Percentiles rank a stretch among this genome's conserved stretches.
These are phyloP conservation scores for Capsicum pubescens DNA, from an alignment of 257 asterid species.

Conservation along the genomic window DNA sequence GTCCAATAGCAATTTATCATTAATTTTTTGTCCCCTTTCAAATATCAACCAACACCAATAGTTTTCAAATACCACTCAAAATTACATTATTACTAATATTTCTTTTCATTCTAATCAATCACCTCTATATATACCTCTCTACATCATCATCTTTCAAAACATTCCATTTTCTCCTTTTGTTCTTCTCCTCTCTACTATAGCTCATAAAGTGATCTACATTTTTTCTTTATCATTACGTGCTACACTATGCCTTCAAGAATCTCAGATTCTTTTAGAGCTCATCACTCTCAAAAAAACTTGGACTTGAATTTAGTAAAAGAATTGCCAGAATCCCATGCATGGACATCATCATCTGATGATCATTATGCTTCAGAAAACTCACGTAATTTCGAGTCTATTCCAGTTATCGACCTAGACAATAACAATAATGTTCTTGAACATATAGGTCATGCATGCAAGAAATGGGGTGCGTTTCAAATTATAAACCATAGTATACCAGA, in stretches of 20 bases:
- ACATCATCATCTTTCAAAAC: constrained; percentile 10
- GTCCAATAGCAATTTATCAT: constrained; percentile 34
- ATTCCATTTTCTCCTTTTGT: not conserved
- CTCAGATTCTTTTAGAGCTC: constrained; percentile 42
- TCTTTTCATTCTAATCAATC: not conserved
- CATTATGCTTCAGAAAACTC: constrained; percentile 28
- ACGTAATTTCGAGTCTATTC: constrained; percentile 44
- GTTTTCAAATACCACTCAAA: constrained; percentile 26
- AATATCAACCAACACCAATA: constrained; percentile 9
- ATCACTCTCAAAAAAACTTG: constrained; percentile 47
- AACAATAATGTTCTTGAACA: constrained; percentile 46
- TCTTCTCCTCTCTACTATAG: not conserved
- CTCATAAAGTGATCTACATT: not conserved
- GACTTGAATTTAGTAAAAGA: constrained; percentile 69
- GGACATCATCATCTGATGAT: constrained; percentile 49
- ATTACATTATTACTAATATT: not conserved
- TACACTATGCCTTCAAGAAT: constrained; percentile 57
- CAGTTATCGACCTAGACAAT: constrained; percentile 58
- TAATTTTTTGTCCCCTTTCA: constrained; percentile 39
- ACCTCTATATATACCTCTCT: constrained; percentile 26
- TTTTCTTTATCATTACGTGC: not conserved
- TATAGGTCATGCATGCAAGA: constrained; percentile 86
- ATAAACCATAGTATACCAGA: constrained; percentile 58
- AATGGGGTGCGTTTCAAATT: constrained; percentile 86
- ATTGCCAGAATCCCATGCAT: constrained; percentile 89